Evolutionary conservation across 176 grass and related monocot species (phyloP).

Genomic region (Paspalum vaginatum): DNA sequence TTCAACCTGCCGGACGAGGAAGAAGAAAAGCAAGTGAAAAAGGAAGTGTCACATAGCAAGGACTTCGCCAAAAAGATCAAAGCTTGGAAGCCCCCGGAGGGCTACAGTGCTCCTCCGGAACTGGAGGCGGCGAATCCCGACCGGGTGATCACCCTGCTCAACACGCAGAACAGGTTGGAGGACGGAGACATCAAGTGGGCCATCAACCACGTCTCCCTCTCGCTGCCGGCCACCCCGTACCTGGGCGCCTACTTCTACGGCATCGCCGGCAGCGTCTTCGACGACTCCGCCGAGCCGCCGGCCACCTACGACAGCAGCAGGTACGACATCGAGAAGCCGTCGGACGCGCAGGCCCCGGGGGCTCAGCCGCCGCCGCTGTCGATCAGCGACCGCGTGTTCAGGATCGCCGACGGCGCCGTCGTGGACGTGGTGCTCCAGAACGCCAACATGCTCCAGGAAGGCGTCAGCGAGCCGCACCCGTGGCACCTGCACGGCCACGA

Average conservation of each 20-base stretch:
- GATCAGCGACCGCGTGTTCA: conserved; percentile 29
- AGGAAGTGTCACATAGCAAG: background rate
- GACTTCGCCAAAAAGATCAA: background rate
- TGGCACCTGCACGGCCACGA: conserved; percentile 88
- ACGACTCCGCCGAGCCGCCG: background rate
- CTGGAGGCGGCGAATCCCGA: background rate
- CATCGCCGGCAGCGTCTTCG: conserved; percentile 13
- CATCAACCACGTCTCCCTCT: conserved; percentile 41
- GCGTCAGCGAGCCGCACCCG: conserved; percentile 69
- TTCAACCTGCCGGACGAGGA: no score
- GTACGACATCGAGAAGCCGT: conserved; percentile 28
- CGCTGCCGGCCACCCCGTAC: conserved; percentile 46
- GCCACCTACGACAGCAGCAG: background rate
- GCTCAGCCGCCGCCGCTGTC: background rate
- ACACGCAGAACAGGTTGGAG: background rate
- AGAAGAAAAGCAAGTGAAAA: no score
- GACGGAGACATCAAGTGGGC: conserved; percentile 17
- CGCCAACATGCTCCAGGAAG: conserved; percentile 43
- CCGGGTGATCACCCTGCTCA: conserved; percentile 38
- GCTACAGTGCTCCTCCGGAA: no score
- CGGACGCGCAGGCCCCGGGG: background rate
- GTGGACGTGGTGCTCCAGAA: conserved; percentile 84
- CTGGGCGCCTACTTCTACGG: conserved; percentile 29
- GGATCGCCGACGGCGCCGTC: conserved; percentile 20
- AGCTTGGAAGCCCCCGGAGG: background rate